Evolutionary conservation across 1,139 yeast species (phyloP).

Genomic region (Yamadazyma dushanensis): DNA sequence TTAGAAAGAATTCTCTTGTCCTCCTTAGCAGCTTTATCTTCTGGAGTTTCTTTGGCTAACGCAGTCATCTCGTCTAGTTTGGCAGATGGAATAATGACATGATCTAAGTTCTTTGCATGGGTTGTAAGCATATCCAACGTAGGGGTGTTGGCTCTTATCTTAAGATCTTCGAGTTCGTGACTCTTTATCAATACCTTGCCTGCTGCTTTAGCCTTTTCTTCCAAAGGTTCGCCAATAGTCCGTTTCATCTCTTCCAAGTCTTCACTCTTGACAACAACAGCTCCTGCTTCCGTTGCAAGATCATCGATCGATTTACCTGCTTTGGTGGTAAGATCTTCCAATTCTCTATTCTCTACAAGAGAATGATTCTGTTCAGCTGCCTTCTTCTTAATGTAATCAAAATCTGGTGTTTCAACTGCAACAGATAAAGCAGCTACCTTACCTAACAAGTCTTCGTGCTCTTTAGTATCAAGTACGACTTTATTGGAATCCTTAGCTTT

Average conservation of each 20-base stretch:
- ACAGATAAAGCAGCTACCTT: not conserved
- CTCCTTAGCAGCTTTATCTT: constrained; percentile 20
- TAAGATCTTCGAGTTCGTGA: constrained; percentile 15
- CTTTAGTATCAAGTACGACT: constrained; percentile 9
- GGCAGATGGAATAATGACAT: constrained; percentile 11
- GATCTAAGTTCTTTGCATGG: constrained; percentile 19
- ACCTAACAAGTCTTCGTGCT: constrained; percentile 3
- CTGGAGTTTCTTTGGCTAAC: constrained; percentile 16
- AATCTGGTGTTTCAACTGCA: constrained; percentile 17
- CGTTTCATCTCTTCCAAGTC: constrained; percentile 13
- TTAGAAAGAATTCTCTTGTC: constrained; percentile 19
- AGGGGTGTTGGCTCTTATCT: constrained; percentile 17
- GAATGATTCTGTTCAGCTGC: constrained; percentile 8
- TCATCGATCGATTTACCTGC: constrained; percentile 15
- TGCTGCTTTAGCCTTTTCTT: constrained; percentile 19
- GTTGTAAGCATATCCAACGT: constrained; percentile 22
- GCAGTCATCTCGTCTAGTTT: constrained; percentile 13
- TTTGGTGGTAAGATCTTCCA: constrained; percentile 11
- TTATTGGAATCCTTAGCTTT: constrained; percentile 18
- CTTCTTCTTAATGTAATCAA: constrained; percentile 12
- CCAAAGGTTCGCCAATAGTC: constrained; percentile 19
- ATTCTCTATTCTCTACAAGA: not conserved
- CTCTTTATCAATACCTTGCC: constrained; percentile 18
- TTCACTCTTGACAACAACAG: constrained; percentile 10
- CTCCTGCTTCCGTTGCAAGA: constrained; percentile 25